Conservation (phyloP, 768 basidiomycete species). For the Hemileccinum rubropunctum region DNA sequence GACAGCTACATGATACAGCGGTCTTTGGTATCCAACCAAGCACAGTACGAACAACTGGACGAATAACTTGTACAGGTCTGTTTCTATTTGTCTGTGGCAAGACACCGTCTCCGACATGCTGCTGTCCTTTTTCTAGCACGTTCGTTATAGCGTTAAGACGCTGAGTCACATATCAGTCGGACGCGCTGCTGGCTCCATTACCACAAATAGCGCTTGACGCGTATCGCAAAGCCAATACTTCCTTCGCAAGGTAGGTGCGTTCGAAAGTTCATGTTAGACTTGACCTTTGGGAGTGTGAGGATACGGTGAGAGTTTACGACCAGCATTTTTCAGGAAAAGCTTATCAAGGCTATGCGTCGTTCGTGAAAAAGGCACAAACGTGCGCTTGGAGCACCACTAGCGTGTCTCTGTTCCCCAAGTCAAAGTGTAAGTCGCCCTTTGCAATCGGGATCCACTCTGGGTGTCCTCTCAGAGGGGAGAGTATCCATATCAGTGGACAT, state of each 20-base stretch:
- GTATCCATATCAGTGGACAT: constrained; percentile 48
- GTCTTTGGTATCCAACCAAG: constrained; percentile 31
- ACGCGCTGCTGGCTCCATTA: constrained; percentile 37
- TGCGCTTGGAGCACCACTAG: constrained; percentile 41
- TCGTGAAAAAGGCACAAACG: constrained; percentile 30
- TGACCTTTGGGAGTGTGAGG: constrained; percentile 27
- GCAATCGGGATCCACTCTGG: neutral
- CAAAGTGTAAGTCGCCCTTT: constrained; percentile 10
- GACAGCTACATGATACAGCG: constrained; percentile 9
- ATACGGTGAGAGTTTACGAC: constrained; percentile 33
- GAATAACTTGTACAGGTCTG: constrained; percentile 36
- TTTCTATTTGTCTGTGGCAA: neutral
- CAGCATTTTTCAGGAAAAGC: constrained; percentile 28
- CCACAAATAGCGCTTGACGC: constrained; percentile 35
- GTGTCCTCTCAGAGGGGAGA: constrained; percentile 6
- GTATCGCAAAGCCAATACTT: constrained; percentile 37
- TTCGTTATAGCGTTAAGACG: constrained; percentile 31
- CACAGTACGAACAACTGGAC: constrained; percentile 32
- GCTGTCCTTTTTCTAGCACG: constrained; percentile 26
- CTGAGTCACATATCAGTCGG: constrained; percentile 25
- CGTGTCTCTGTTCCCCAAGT: constrained; percentile 28
- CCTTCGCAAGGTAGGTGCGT: constrained; percentile 37
- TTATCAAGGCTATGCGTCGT: constrained; percentile 26
- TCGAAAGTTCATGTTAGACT: neutral
- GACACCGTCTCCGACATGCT: neutral